Conservation (phyloP, 2,329 filamentous ascomycete species). For the Parastagonospora avenae region DNA sequence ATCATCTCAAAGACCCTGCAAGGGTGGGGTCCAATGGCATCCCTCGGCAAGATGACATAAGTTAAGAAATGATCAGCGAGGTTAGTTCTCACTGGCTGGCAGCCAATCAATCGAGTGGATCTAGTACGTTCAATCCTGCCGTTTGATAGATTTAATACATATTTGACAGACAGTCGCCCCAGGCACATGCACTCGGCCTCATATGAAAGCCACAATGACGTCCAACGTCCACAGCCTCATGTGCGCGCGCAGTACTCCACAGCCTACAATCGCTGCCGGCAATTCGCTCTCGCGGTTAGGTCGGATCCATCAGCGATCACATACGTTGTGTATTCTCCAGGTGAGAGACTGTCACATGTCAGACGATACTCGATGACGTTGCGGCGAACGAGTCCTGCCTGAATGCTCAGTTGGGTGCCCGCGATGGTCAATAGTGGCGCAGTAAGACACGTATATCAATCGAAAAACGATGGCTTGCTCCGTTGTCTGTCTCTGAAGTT, state of each 20-base stretch:
- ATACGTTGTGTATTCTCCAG: not conserved
- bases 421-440: not conserved
- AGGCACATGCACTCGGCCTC: not conserved
- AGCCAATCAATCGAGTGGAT: not conserved
- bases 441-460: not conserved
- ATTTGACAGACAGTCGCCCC: not conserved
- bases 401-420: not conserved
- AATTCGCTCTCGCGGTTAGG: not conserved
- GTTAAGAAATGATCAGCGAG: no score
- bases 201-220: not conserved
- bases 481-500: no score
- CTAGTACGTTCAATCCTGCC: no score
- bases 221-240: not conserved
- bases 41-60: no score
- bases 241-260: not conserved
- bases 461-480: not conserved
- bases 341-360: not conserved
- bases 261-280: not conserved
- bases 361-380: constrained; percentile 11
- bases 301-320: not conserved
- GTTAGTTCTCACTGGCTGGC: no score
- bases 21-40: no score
- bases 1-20: no score
- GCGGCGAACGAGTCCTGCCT: not conserved
- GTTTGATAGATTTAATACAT: no score